Conservation (phyloP, 352 stramenopile species). For the Globisporangium parvum region DNA sequence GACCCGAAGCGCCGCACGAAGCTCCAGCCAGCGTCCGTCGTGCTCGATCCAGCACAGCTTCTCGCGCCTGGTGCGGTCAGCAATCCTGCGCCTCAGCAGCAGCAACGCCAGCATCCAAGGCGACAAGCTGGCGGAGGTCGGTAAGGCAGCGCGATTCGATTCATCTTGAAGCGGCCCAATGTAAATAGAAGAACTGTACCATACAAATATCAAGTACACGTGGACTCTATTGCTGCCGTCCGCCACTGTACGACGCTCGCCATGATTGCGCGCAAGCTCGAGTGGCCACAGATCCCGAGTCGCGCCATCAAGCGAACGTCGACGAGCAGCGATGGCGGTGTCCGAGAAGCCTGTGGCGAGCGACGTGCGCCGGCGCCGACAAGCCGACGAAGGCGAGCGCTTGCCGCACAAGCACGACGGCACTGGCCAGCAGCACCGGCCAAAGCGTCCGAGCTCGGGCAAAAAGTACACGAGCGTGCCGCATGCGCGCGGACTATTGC, state of each 20-base stretch:
- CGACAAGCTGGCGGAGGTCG: no score
- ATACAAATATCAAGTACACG: no score
- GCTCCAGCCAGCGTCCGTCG: constrained; percentile 19
- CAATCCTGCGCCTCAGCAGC: background rate
- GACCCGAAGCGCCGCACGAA: constrained; percentile 15
- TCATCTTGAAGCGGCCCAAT: no score
- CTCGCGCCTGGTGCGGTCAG: background rate
- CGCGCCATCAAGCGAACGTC: no score
- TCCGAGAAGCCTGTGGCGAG: background rate
- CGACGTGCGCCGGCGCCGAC: constrained; percentile 9
- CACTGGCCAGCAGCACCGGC: background rate
- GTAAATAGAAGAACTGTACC: no score
- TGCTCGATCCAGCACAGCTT: constrained; percentile 19
- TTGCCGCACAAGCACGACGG: background rate
- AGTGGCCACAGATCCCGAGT: no score
- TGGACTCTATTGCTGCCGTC: no score
- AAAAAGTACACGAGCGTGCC: constrained; percentile 12
- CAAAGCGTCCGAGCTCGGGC: constrained; percentile 2
- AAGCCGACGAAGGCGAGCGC: background rate
- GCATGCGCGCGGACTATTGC: constrained; percentile 18
- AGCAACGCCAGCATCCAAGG: background rate
- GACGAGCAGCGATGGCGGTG: background rate
- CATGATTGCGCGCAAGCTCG: no score
- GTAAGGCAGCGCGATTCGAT: background rate
- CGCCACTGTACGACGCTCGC: no score